A percentile compares a stretch with the other conserved stretches of the same genome.
These are phyloP conservation scores for Hypoxylon rubiginosum DNA, from an alignment of 2,329 filamentous ascomycete genomes.

Conservation along the genomic window DNA sequence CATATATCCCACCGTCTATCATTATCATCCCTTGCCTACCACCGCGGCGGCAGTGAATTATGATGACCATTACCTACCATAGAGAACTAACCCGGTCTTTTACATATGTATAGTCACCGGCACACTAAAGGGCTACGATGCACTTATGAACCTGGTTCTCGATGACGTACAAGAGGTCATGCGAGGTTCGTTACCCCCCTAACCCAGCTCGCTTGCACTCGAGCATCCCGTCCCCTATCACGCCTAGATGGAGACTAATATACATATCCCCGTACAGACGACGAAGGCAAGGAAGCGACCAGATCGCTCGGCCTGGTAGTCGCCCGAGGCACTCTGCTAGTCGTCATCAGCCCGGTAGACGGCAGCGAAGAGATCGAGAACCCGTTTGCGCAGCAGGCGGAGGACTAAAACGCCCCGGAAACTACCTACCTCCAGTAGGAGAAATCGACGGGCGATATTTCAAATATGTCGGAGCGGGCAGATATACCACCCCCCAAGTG, in stretches of 20 bases:
- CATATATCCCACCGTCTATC: background rate
- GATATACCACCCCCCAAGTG: background rate
- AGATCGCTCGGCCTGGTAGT: conserved; percentile 88
- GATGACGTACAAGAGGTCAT: conserved; percentile 94
- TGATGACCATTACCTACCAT: background rate
- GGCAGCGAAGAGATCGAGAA: conserved; percentile 97
- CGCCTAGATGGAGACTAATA: conserved; percentile 2
- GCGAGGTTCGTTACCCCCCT: conserved; percentile 71
- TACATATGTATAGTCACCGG: conserved; percentile 75
- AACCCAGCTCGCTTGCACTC: background rate
- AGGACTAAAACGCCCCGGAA: conserved; percentile 57
- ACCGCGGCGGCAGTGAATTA: background rate
- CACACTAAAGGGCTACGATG: conserved; percentile 93
- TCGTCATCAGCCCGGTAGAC: conserved; percentile 91
- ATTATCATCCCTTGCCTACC: no score
- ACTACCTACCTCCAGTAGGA: background rate
- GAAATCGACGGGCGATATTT: background rate
- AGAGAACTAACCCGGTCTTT: conserved; percentile 7
- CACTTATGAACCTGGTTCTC: conserved; percentile 96
- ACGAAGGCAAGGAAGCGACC: conserved; percentile 88
- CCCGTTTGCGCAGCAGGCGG: conserved; percentile 84
- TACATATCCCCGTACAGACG: conserved; percentile 71
- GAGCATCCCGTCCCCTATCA: background rate
- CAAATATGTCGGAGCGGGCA: background rate
- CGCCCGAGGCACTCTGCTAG: conserved; percentile 90